Evolutionary conservation across 139 green algal species (phyloP), one percentile per base, ranked within the genome.

Genomic region (Parachlorella kessleri): DNA sequence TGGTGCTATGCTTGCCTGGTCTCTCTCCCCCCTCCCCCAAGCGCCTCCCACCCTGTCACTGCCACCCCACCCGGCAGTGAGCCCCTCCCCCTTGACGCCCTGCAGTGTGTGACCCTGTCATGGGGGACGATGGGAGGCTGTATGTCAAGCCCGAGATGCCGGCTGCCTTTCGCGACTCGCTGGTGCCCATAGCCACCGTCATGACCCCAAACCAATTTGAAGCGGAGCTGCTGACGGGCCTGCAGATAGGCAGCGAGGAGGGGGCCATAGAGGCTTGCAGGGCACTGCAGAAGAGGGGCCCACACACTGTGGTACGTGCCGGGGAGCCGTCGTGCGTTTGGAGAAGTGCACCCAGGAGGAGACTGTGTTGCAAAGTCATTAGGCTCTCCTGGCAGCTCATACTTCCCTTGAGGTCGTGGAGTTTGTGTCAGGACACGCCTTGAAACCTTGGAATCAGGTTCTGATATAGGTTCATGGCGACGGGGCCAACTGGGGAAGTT

Each of bases 171-270:
- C 74, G 48, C 0, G 36, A 83, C 14, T 33, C 79, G 32, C 87
- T 99, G 7, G 68, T 96, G 18, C 87, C 92, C 0, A 72, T 94
- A 2, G 92, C 93, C 0, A 86, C 79, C 2, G 64, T 98, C 0
- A 39, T 99, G 32, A 96, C 93, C 2, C 95, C 95, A 65, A 99
- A 99, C 78, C 88, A 90, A 74, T 97, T 94, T 83, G 95, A 99
- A 78, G 91, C 91, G 32, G 93, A 98, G 84, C 79, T 91, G 66
- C 85, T 99, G 37, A 92, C 91, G 2, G 92, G 88, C 3, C 66
- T 83, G 3, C 23, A 39, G 9, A 93, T 98, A 4, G 30, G 0
- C n/a, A 91, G 41, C 65, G 75, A 91, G 36, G 69, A 42, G 0
- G 80, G 90, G 9, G 94, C 90, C 6, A 37, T 95, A 37, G 64